These are phyloP conservation scores for Candida sp. DNA, from an alignment of 1,139 yeast species.

Conservation along the genomic window DNA sequence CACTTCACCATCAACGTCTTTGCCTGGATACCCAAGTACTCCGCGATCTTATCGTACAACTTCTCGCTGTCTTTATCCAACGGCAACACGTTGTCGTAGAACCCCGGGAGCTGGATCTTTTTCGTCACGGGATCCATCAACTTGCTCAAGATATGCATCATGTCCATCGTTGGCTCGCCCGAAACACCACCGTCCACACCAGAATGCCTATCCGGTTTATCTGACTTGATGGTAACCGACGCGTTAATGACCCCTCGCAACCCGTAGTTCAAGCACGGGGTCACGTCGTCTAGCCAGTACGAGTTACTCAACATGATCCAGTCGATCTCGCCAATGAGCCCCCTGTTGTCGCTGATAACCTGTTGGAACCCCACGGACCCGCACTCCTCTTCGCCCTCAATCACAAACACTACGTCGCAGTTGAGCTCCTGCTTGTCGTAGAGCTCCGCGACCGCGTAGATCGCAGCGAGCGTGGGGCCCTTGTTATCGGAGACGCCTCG, in stretches of 20 bases:
- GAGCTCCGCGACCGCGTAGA: constrained; percentile 85
- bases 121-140: constrained; percentile 61
- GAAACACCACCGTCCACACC: constrained; percentile 97
- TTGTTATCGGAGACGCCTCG: constrained; percentile 96
- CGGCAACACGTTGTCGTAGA: constrained; percentile 67
- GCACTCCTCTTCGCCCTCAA: constrained; percentile 97
- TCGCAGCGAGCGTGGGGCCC: constrained; percentile 91
- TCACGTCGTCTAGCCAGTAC: constrained; percentile 89
- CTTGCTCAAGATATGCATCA: constrained; percentile 71
- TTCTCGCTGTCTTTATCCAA: constrained; percentile 58
- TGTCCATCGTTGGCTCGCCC: constrained; percentile 88
- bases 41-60: constrained; percentile 65
- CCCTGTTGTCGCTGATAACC: constrained; percentile 54
- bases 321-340: constrained; percentile 71
- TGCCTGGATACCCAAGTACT: constrained; percentile 40
- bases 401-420: constrained; percentile 78
- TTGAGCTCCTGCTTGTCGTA: constrained; percentile 54
- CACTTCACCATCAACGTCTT: constrained; percentile 79
- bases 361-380: constrained; percentile 88
- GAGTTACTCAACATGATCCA: constrained; percentile 92
- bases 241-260: constrained; percentile 90
- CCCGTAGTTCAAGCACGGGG: constrained; percentile 94
- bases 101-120: constrained; percentile 67
- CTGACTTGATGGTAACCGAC: constrained; percentile 69
- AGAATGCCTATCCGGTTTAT: constrained; percentile 88